Conservation (phyloP, 2,329 filamentous ascomycete genomes). For the Cadophora sp. region DNA sequence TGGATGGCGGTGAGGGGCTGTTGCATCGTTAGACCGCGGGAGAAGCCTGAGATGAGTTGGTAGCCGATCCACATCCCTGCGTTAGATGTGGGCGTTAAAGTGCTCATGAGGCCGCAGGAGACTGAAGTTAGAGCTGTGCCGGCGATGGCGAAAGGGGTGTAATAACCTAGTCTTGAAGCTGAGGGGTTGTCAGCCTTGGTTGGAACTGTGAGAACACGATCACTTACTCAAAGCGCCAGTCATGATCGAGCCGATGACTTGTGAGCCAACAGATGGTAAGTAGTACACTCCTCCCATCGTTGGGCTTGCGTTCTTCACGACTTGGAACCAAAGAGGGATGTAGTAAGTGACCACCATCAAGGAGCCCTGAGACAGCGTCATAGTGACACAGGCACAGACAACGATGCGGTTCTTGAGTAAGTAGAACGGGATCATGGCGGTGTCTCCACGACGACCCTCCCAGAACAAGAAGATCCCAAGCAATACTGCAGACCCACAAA, state of each 20-base stretch:
- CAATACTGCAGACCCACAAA: conserved; percentile 32
- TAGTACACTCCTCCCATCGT: conserved; percentile 40
- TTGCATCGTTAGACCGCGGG: conserved; percentile 36
- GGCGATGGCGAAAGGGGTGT: conserved; percentile 43
- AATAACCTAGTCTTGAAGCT: conserved; percentile 45
- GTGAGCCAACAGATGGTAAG: conserved; percentile 35
- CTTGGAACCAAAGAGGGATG: conserved; percentile 46
- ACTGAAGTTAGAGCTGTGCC: conserved; percentile 44
- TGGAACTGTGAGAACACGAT: neutral
- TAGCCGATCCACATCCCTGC: conserved; percentile 37
- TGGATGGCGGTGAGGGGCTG: conserved; percentile 47
- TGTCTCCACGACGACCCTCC: conserved; percentile 37
- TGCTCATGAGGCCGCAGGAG: conserved; percentile 46
- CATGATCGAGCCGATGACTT: conserved; percentile 31
- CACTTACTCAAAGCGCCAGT: conserved; percentile 35
- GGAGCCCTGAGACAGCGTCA: conserved; percentile 20
- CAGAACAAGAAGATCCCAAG: conserved; percentile 36
- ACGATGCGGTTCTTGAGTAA: conserved; percentile 37
- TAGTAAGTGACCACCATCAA: conserved; percentile 36
- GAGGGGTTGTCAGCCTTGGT: neutral
- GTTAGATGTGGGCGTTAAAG: conserved; percentile 35
- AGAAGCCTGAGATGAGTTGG: conserved; percentile 38
- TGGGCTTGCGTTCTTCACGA: conserved; percentile 39
- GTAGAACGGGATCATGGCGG: conserved; percentile 38
- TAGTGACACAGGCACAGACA: conserved; percentile 24